A percentile compares a stretch with the other conserved stretches of the same genome.
phyloP scores from a whole-genome alignment of 1,284 basidiomycete species.

The Apiotrichum mycotoxinovorans region DNA sequence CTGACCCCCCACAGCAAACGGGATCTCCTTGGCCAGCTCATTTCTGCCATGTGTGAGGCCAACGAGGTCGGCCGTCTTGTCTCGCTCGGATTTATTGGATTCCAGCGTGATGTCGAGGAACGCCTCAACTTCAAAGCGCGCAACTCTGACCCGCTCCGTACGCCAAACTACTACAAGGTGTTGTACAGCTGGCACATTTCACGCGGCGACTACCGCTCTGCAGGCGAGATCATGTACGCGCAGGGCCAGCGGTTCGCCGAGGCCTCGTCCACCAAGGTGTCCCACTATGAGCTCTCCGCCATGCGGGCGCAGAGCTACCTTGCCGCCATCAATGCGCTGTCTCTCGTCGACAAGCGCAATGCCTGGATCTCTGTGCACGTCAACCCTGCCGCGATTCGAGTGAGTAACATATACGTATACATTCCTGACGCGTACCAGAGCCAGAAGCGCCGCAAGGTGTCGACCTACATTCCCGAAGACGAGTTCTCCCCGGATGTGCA shows the following conservation, averaged over 20 bases:
- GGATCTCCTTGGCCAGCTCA: constrained; percentile 72
- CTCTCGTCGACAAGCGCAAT: constrained; percentile 72
- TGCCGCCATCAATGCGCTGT: constrained; percentile 83
- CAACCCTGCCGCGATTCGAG: constrained; percentile 24
- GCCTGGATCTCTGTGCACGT: constrained; percentile 72
- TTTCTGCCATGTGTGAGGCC: constrained; percentile 90
- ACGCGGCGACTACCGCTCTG: constrained; percentile 81
- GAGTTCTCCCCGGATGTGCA: constrained; percentile 59
- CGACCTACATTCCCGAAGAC: constrained; percentile 72
- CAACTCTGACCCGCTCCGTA: constrained; percentile 81
- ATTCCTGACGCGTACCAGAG: constrained; percentile 20
- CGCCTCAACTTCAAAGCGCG: constrained; percentile 89
- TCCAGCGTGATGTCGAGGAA: constrained; percentile 83
- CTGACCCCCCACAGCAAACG: constrained; percentile 58
- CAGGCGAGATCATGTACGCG: constrained; percentile 89
- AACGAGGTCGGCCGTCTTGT: constrained; percentile 74
- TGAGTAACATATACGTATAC: not conserved
- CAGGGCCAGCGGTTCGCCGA: constrained; percentile 75
- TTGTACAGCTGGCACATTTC: constrained; percentile 91
- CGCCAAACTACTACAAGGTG: constrained; percentile 85
- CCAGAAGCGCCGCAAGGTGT: constrained; percentile 67
- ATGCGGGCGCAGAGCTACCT: constrained; percentile 76
- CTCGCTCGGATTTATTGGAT: constrained; percentile 77
- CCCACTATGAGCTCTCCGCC: constrained; percentile 61
- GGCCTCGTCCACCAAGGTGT: constrained; percentile 22